These are phyloP conservation scores for Cyberlindnera mycetangii DNA, from an alignment of 805 yeast genomes.

Conservation along the genomic window DNA sequence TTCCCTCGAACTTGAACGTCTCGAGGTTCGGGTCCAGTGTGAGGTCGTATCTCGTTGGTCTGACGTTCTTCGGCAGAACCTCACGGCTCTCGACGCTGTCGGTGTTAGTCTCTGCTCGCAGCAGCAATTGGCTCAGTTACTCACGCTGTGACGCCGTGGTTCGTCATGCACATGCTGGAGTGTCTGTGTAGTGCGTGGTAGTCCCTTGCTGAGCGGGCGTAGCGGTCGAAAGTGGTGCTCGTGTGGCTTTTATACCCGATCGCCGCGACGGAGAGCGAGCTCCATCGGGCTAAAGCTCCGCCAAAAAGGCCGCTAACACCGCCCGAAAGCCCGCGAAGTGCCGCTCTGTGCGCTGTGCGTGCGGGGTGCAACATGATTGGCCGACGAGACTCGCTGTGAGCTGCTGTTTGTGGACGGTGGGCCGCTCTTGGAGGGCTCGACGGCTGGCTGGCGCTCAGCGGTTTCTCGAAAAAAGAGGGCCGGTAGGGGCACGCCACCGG, in stretches of 20 bases:
- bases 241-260: slow-evolving; percentile 1
- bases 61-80: slow-evolving; percentile 58
- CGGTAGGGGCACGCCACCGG: not conserved
- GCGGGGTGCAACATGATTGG: not conserved
- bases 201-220: not conserved
- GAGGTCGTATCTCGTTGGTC: slow-evolving; percentile 73
- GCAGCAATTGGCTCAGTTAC: not conserved
- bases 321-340: slow-evolving; percentile 1
- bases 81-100: slow-evolving; percentile 29
- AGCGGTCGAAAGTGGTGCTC: not conserved
- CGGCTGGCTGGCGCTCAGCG: not conserved
- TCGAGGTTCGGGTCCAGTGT: slow-evolving; percentile 59
- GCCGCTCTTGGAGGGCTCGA: not conserved
- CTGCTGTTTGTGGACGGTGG: no score
- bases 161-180: slow-evolving; percentile 2
- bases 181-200: slow-evolving; percentile 2
- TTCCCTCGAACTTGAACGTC: slow-evolving; percentile 58
- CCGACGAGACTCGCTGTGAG: not conserved
- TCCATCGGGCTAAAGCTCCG: not conserved
- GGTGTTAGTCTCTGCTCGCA: not conserved
- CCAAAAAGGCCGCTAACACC: not conserved
- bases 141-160: slow-evolving; percentile 1
- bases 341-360: not conserved
- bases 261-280: not conserved
- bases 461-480: not conserved